Percentiles rank a stretch among this genome's conserved stretches.
phyloP scores from a whole-genome alignment of 805 yeast genomes.

The Clavispora asparagi region DNA sequence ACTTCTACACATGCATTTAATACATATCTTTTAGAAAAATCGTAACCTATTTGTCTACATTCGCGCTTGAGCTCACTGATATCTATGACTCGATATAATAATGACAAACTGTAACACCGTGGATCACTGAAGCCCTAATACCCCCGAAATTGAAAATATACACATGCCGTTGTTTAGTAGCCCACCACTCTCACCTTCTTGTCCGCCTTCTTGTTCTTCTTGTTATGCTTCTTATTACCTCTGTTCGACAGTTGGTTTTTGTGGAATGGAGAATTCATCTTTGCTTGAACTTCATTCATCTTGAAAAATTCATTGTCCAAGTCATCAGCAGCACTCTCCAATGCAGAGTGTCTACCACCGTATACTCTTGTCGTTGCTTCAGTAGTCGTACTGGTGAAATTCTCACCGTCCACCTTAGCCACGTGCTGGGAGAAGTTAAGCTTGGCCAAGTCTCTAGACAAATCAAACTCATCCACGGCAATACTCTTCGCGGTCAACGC shows the following conservation, averaged over 20 bases:
- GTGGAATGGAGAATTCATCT: constrained; percentile 71
- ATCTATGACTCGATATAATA: neutral
- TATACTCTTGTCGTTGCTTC: constrained; percentile 48
- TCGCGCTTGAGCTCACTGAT: neutral
- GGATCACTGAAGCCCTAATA: neutral
- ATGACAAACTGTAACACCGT: neutral
- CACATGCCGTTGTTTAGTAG: constrained; percentile 5
- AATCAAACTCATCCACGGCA: constrained; percentile 47
- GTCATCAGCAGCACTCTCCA: constrained; percentile 73
- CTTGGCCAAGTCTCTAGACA: constrained; percentile 63
- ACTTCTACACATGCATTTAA: neutral
- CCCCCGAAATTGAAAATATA: neutral
- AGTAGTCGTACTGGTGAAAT: constrained; percentile 10
- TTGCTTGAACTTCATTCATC: constrained; percentile 60
- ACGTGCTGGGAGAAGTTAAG: constrained; percentile 79
- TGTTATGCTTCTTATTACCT: constrained; percentile 57
- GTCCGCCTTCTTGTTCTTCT: constrained; percentile 67
- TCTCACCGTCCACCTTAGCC: constrained; percentile 28
- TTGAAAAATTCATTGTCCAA: constrained; percentile 83
- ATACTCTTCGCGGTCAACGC: constrained; percentile 61
- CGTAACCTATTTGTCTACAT: neutral
- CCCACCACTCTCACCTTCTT: constrained; percentile 32
- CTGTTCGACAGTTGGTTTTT: constrained; percentile 24
- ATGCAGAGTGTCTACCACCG: constrained; percentile 81
- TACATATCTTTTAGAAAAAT: neutral